Evolutionary conservation across 1,284 basidiomycete genomes (phyloP).

Genomic region (Moesziomyces antarcticus): DNA sequence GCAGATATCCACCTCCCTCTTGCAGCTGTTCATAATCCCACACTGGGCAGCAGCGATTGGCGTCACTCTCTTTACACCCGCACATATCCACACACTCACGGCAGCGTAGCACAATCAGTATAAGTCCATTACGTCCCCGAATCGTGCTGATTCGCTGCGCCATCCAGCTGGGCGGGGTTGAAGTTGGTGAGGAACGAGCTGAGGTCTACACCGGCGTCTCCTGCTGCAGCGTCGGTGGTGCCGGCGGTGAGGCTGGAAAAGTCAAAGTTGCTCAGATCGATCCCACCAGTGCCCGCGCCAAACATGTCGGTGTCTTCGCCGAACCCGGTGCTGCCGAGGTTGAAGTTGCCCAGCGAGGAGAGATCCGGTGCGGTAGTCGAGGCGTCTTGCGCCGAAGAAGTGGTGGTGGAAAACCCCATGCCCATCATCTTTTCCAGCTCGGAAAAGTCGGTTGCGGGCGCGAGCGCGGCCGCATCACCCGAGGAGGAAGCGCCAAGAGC

Average conservation of each 20-base stretch:
- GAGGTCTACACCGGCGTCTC: constrained; percentile 65
- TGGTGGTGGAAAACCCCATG: constrained; percentile 24
- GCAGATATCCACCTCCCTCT: constrained; percentile 70
- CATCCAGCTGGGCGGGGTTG: constrained; percentile 66
- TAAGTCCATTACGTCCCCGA: too few species aligned
- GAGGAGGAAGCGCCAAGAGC: constrained; percentile 6
- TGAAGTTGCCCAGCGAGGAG: constrained; percentile 23
- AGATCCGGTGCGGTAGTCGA: constrained; percentile 4
- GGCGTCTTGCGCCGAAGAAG: not conserved
- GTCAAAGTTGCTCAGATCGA: constrained; percentile 47
- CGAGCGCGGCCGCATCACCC: constrained; percentile 3
- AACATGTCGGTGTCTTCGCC: constrained; percentile 27
- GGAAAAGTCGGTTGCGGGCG: constrained; percentile 19
- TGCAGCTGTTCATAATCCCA: too few species aligned
- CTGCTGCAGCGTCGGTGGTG: constrained; percentile 60
- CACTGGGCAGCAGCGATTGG: too few species aligned
- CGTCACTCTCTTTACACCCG: too few species aligned
- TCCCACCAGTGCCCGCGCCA: constrained; percentile 12
- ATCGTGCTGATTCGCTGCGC: constrained; percentile 37
- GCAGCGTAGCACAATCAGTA: too few species aligned
- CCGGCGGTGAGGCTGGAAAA: constrained; percentile 38
- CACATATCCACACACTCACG: too few species aligned
- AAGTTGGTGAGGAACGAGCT: constrained; percentile 66
- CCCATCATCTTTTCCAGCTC: constrained; percentile 50
- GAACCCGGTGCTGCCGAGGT: constrained; percentile 5